A percentile compares a stretch with the other conserved stretches of the same genome.
Evolutionary conservation across 2,329 filamentous ascomycete species (phyloP).

Genomic region (Scortechinia acanthostroma): DNA sequence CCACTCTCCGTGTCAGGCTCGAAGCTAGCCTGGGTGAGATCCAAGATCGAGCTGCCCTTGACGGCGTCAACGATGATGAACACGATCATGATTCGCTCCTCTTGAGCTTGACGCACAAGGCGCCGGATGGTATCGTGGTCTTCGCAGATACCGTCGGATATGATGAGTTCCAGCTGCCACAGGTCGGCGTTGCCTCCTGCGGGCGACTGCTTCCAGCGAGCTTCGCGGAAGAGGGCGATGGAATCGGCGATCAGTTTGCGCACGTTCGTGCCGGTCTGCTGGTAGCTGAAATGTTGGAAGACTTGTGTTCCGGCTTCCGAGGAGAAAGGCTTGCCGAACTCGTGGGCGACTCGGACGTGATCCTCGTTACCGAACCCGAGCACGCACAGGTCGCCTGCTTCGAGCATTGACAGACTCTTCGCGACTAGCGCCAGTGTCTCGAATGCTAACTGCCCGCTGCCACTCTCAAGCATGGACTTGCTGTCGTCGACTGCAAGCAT

Average conservation of each 20-base stretch:
- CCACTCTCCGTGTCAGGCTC: slow-evolving; percentile 34
- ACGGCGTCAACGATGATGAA: slow-evolving; percentile 83
- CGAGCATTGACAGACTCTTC: slow-evolving; percentile 80
- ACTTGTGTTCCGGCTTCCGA: slow-evolving; percentile 75
- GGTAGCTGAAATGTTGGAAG: slow-evolving; percentile 77
- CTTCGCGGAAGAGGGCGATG: slow-evolving; percentile 74
- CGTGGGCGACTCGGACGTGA: slow-evolving; percentile 59
- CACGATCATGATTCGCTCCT: slow-evolving; percentile 94
- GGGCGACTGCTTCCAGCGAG: slow-evolving; percentile 52
- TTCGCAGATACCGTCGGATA: slow-evolving; percentile 78
- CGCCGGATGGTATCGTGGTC: slow-evolving; percentile 78
- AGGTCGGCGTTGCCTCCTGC: slow-evolving; percentile 56
- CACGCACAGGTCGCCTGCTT: slow-evolving; percentile 87
- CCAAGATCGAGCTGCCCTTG: slow-evolving; percentile 33
- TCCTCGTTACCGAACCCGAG: slow-evolving; percentile 68
- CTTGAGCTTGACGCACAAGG: slow-evolving; percentile 78
- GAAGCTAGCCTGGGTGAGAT: slow-evolving; percentile 54
- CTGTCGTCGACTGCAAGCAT: slow-evolving; percentile 95
- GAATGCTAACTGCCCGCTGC: slow-evolving; percentile 72
- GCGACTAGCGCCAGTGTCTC: slow-evolving; percentile 90
- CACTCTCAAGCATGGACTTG: slow-evolving; percentile 80
- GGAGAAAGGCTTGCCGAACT: slow-evolving; percentile 67
- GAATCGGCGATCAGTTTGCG: slow-evolving; percentile 69
- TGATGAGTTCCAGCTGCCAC: slow-evolving; percentile 89
- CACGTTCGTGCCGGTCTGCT: slow-evolving; percentile 81